Evolutionary conservation across 345 rosid species (phyloP).

Genomic region (Conringia planisiliqua): DNA sequence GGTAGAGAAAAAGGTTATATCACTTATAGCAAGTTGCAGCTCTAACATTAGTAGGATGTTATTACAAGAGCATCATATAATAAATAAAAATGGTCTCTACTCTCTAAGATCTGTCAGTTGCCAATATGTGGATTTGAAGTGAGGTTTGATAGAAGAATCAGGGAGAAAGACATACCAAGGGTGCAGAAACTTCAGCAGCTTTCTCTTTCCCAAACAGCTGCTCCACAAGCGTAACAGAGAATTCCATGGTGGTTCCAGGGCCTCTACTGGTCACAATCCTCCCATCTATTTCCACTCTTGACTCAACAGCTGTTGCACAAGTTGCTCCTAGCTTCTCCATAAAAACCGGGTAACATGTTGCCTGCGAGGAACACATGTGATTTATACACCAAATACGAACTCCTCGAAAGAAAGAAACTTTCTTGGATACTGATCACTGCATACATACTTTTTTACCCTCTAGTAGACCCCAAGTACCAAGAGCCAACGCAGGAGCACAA

Average conservation of each 20-base stretch:
- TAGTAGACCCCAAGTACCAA: slow-evolving; percentile 87
- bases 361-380: slow-evolving; percentile 38
- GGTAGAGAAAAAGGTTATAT: neutral
- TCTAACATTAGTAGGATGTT: neutral
- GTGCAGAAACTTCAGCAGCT: slow-evolving; percentile 70
- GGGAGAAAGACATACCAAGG: slow-evolving; percentile 47
- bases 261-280: slow-evolving; percentile 75
- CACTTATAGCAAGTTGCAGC: neutral
- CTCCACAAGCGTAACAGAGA: slow-evolving; percentile 67
- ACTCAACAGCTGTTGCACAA: slow-evolving; percentile 66
- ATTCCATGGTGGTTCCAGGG: slow-evolving; percentile 92
- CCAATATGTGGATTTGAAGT: neutral
- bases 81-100: neutral
- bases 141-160: neutral
- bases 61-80: neutral
- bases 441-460: slow-evolving; percentile 68
- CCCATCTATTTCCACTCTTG: slow-evolving; percentile 83
- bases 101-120: neutral
- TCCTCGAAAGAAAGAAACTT: neutral
- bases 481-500: slow-evolving; percentile 79
- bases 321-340: slow-evolving; percentile 75
- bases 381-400: neutral
- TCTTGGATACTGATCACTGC: neutral
- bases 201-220: slow-evolving; percentile 77
- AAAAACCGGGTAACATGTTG: slow-evolving; percentile 80